Evolutionary conservation across 2,329 filamentous ascomycete genomes (phyloP).

Genomic region (Ilyonectria robusta): DNA sequence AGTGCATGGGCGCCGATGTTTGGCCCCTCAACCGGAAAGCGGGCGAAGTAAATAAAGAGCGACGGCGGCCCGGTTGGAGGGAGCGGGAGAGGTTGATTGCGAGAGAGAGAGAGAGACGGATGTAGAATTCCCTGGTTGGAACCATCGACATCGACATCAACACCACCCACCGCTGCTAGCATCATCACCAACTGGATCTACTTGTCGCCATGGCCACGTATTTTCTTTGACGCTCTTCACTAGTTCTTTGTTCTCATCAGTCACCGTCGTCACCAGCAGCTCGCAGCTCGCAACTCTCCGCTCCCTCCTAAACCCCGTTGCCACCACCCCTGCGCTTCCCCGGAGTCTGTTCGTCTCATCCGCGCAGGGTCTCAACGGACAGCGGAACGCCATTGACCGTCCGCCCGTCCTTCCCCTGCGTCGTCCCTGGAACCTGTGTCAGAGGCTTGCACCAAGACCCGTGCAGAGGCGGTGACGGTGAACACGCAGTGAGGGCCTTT

Average conservation of each 20-base stretch:
- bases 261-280: neutral
- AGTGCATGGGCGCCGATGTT: conserved; percentile 28
- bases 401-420: conserved; percentile 38
- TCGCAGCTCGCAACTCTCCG: conserved; percentile 23
- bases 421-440: conserved; percentile 40
- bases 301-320: conserved; percentile 10
- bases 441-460: conserved; percentile 33
- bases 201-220: neutral
- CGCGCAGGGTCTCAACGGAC: conserved; percentile 7
- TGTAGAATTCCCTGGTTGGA: conserved; percentile 13
- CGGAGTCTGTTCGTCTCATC: conserved; percentile 30
- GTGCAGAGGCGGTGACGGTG: conserved; percentile 44
- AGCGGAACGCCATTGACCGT: conserved; percentile 6
- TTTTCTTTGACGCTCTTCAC: neutral
- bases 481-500: conserved; percentile 6
- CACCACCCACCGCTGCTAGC: conserved; percentile 7
- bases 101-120: neutral
- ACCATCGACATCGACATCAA: conserved; percentile 21
- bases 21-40: conserved; percentile 9
- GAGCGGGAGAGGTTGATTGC: neutral
- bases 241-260: neutral
- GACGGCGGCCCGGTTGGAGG: neutral
- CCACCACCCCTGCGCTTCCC: conserved; percentile 33
- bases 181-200: neutral
- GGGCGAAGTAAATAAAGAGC: conserved; percentile 25